Conservation (phyloP, 257 asterid species). For the Nicotiana tomentosiformis region DNA sequence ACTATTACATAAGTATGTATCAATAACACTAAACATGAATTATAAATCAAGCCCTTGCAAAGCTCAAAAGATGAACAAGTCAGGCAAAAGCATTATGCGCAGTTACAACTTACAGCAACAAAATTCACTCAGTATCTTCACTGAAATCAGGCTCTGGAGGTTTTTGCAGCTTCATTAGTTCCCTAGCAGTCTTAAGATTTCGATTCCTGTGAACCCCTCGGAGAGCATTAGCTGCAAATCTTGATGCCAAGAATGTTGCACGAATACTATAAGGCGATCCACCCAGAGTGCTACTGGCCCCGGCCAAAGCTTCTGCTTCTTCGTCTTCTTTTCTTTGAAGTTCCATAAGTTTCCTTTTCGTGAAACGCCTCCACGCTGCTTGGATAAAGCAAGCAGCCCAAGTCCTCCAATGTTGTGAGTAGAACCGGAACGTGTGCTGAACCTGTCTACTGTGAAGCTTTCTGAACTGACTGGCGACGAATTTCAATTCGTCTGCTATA, state of each 20-base stretch:
- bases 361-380: conserved; percentile 80
- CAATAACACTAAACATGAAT: not conserved
- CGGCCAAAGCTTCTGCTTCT: conserved; percentile 41
- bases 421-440: conserved; percentile 22
- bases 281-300: conserved; percentile 32
- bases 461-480: conserved; percentile 18
- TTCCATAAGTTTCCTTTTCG: conserved; percentile 68
- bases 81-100: not conserved
- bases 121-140: conserved; percentile 58
- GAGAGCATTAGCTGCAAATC: conserved; percentile 81
- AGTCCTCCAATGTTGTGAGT: conserved; percentile 19
- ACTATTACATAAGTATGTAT: not conserved
- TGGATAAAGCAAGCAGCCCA: conserved; percentile 22
- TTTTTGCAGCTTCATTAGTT: conserved; percentile 71
- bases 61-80: not conserved
- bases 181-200: conserved; percentile 76
- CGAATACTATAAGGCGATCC: conserved; percentile 67
- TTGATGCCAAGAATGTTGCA: conserved; percentile 73
- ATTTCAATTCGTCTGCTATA: conserved; percentile 17
- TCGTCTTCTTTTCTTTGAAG: conserved; percentile 57
- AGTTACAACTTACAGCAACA: not conserved
- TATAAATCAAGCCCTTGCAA: not conserved
- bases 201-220: conserved; percentile 85
- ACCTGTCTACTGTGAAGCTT: conserved; percentile 19
- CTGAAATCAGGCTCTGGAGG: conserved; percentile 97